A percentile compares a stretch with the other conserved stretches of the same genome.
These are phyloP conservation scores for Coniochaeta sp. DNA, from an alignment of 2,329 filamentous ascomycete genomes.

Conservation along the genomic window DNA sequence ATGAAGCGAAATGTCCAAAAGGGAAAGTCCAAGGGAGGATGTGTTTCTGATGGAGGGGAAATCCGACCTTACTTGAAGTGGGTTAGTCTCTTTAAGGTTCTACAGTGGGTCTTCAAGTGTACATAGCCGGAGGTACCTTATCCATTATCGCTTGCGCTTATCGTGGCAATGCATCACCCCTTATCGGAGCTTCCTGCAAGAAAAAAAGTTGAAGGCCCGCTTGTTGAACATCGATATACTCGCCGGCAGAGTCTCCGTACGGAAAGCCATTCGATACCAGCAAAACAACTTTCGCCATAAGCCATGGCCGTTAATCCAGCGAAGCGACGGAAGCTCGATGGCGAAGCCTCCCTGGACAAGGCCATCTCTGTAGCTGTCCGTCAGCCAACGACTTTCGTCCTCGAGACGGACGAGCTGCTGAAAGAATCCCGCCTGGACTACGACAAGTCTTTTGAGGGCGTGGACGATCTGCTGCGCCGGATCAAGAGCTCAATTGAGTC, in stretches of 20 bases:
- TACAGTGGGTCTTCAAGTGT: neutral
- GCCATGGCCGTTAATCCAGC: conserved; percentile 23
- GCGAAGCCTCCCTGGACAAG: conserved; percentile 15
- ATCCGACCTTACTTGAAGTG: too few relatives aligned
- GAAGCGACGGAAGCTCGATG: conserved; percentile 23
- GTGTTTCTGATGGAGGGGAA: neutral
- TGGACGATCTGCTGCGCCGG: conserved; percentile 40
- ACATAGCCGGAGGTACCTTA: too few relatives aligned
- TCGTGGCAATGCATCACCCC: conserved; percentile 4
- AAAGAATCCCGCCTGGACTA: conserved; percentile 48
- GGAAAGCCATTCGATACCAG: neutral
- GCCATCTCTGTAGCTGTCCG: conserved; percentile 22
- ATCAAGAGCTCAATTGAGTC: conserved; percentile 47
- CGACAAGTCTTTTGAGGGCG: conserved; percentile 35
- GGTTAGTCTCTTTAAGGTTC: neutral
- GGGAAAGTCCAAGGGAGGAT: neutral
- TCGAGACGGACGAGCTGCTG: conserved; percentile 54
- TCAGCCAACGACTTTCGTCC: conserved; percentile 43
- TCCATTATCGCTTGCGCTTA: too few relatives aligned
- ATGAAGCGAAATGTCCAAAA: neutral
- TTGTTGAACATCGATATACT: neutral
- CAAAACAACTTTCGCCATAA: neutral
- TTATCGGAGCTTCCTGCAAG: conserved; percentile 9
- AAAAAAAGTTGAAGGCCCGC: conserved; percentile 5
- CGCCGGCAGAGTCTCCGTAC: neutral